Percentiles rank a stretch among this genome's conserved stretches.
These are phyloP conservation scores for Pulveroboletus sp. DNA, from an alignment of 768 basidiomycete species.

Conservation along the genomic window DNA sequence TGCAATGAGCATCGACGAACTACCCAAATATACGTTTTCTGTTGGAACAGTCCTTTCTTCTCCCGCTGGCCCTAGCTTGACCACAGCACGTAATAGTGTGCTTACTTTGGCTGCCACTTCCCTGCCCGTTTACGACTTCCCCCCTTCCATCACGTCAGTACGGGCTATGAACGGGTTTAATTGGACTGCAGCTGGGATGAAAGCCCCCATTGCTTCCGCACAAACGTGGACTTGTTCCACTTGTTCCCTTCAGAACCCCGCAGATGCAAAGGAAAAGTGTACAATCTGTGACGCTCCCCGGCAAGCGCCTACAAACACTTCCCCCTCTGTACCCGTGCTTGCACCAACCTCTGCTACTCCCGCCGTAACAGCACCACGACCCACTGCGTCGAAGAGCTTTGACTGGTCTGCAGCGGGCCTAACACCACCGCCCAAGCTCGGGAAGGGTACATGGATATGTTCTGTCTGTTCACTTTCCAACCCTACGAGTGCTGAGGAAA, in stretches of 20 bases:
- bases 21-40: slow-evolving; percentile 36
- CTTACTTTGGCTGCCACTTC: slow-evolving; percentile 37
- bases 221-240: slow-evolving; percentile 54
- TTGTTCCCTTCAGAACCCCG: slow-evolving; percentile 46
- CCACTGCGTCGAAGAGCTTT: slow-evolving; percentile 25
- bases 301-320: slow-evolving; percentile 15
- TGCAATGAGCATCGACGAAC: slow-evolving; percentile 28
- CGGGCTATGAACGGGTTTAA: slow-evolving; percentile 45
- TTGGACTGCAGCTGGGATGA: slow-evolving; percentile 61
- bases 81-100: slow-evolving; percentile 34
- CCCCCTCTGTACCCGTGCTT: slow-evolving; percentile 8
- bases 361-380: not conserved
- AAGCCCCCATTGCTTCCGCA: slow-evolving; percentile 34
- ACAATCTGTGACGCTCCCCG: slow-evolving; percentile 42
- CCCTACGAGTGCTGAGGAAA: slow-evolving; percentile 38
- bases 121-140: slow-evolving; percentile 47
- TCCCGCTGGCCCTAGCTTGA: slow-evolving; percentile 21
- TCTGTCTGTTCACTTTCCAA: slow-evolving; percentile 43
- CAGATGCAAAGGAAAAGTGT: slow-evolving; percentile 41
- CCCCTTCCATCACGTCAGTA: slow-evolving; percentile 12
- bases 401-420: slow-evolving; percentile 41
- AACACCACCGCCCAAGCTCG: slow-evolving; percentile 23
- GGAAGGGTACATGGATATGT: slow-evolving; percentile 37
- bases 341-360: not conserved
- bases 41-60: slow-evolving; percentile 8